Evolutionary conservation across 2,329 filamentous ascomycete genomes (phyloP), one percentile per base, ranked within the genome.

Genomic region (Fusarium sp.): DNA sequence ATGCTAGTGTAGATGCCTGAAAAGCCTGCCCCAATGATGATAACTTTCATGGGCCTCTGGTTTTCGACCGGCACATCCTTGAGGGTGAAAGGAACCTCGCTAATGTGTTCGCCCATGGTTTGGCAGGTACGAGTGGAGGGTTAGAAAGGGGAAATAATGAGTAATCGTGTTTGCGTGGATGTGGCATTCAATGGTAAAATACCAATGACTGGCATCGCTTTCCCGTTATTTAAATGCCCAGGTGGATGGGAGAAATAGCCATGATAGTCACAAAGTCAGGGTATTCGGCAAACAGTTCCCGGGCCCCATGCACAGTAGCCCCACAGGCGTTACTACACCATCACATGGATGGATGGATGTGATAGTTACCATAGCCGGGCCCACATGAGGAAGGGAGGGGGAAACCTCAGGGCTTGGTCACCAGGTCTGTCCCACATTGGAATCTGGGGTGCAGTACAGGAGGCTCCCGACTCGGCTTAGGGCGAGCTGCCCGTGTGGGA

Each of bases 1-100:
- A 67, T 67, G 34, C 61, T 58, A 2, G 61, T 40, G 23, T 67
- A 67, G 10, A 67, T 61, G 4, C 65, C 65, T 9, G 56, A 67
- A 16, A 58, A 67, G 0, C 65, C 65, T 34, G 65, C 65, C 1
- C 65, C 65, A 4, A 67, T 67, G 11, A 67, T 34, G 4, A 58
- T 40, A 2, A 66, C 50, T 34, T 25, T 55, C 6, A 67, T 18
- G 14, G 62, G 59, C 4, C 65, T 44, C 13, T 67, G 63, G 7
- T 68, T 68, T 8, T 68, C 65, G 8, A 64, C 34, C 1, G 62
- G 65, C 4, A 11, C 36, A 4, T 67, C 49, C 11, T 67, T 67
- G 23, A 57, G 14, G 7, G 50, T 61, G 4, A 61, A 61, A 23
- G n/a, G 16, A 33, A 34, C 16, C 2, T 23, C 9, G 8, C 8